Base-by-base conservation (phyloP, 2,329 filamentous ascomycete genomes). In the Fusarium sterilihyphosum region DNA sequence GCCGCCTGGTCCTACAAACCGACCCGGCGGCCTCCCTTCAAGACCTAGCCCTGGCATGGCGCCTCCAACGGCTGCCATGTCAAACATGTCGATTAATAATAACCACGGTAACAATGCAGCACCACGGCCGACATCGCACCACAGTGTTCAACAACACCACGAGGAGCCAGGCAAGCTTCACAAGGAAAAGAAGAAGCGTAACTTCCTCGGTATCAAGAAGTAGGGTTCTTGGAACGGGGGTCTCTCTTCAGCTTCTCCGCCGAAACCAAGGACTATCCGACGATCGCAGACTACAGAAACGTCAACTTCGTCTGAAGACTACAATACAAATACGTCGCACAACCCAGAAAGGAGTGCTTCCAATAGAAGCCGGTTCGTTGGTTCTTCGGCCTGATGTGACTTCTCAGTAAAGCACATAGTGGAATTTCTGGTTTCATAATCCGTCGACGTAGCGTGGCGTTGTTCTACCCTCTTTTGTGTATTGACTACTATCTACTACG, bases 171-270 rank as follows among this genome's bases (percentile, higher is more conserved):
- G 83, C 8, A 88, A 87, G 75, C 80, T 82, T 11, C 84, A 85
- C 57, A 91, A 91, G 81, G 87, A 89, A 78, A 92, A 92, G 83
- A 91, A 91, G 85, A 88, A 86, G 79, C 84, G 88, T 61, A 88
- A 88, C 68, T 88, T 90, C 72, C 82, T 90, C 65, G 86, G 88
- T 35, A 85, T 89, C 77, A 91, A 90, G 83, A 92, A 92, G 81
- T 85, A 84, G 81, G 77, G 77, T 64, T 82, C 80, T 79, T 70
- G 73, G 43, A 77, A 69, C 47, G 67, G 70, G n/a, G 72, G 61
- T n/a, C 37, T 73, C 46, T 73, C 73, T 46, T 73, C 65, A 31
- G 33, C 60, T 56, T 64, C 68, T 60, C 40, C 56, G 29, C 49
- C 63, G 13, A 24, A 47, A 41, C 47, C 58, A 24, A 61, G 50